These are phyloP conservation scores for Helicocarpus griseus DNA, from an alignment of 2,329 filamentous ascomycete genomes.

Conservation along the genomic window DNA sequence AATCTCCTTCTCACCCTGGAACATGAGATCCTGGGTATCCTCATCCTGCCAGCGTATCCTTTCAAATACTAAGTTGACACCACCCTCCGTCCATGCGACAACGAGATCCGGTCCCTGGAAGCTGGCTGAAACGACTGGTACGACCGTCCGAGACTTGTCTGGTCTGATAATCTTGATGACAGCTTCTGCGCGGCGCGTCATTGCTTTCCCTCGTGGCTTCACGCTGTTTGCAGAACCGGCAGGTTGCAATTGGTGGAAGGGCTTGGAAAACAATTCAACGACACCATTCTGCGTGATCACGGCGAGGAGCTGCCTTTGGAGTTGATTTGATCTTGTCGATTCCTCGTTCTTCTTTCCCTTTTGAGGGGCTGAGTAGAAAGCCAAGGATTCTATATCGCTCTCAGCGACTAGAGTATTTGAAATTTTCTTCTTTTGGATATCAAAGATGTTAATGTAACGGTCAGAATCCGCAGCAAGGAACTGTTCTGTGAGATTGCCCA, in stretches of 20 bases:
- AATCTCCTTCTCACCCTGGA: constrained; percentile 37
- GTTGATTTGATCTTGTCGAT: constrained; percentile 8
- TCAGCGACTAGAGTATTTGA: constrained; percentile 41
- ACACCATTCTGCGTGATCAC: constrained; percentile 39
- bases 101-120: constrained; percentile 39
- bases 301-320: constrained; percentile 35
- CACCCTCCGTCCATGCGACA: constrained; percentile 40
- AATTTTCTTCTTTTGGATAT: constrained; percentile 32
- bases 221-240: constrained; percentile 27
- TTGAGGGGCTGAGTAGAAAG: constrained; percentile 24
- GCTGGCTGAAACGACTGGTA: constrained; percentile 34
- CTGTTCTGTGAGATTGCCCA: constrained; percentile 22
- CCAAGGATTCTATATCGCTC: constrained; percentile 34
- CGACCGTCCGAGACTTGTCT: constrained; percentile 28
- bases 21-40: constrained; percentile 33
- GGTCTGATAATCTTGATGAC: constrained; percentile 36
- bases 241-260: constrained; percentile 31
- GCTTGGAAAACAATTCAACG: constrained; percentile 42
- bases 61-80: constrained; percentile 42
- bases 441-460: constrained; percentile 43
- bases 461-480: constrained; percentile 43
- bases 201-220: constrained; percentile 36
- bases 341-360: constrained; percentile 10
- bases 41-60: constrained; percentile 38
- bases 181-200: constrained; percentile 36